phyloP scores from a whole-genome alignment of 2,329 filamentous ascomycete species.

The Fulvia fulva region DNA sequence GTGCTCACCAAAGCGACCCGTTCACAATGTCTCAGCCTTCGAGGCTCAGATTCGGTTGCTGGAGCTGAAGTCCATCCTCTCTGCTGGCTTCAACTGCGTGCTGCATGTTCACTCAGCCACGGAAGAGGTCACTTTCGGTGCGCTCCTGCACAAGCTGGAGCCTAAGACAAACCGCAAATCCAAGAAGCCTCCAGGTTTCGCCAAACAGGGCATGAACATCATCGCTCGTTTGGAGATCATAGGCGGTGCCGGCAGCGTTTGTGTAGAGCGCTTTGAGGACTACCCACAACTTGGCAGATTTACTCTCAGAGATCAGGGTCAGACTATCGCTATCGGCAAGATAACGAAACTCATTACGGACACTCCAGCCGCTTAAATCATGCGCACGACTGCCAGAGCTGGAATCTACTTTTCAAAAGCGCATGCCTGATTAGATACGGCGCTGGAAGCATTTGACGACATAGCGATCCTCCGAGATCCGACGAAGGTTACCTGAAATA shows the following conservation, averaged over 20 bases:
- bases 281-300: conserved; percentile 92
- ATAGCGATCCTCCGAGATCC: neutral
- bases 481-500: neutral
- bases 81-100: conserved; percentile 95
- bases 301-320: conserved; percentile 81
- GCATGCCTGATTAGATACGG: neutral
- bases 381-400: neutral
- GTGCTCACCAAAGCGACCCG: conserved; percentile 87
- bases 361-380: conserved; percentile 17
- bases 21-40: conserved; percentile 83
- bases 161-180: conserved; percentile 92
- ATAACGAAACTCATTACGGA: conserved; percentile 80
- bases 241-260: conserved; percentile 78
- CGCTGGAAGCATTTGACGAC: neutral
- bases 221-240: conserved; percentile 82
- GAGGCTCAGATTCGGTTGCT: conserved; percentile 96
- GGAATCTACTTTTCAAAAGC: neutral
- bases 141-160: conserved; percentile 87
- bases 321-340: conserved; percentile 99
- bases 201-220: conserved; percentile 75
- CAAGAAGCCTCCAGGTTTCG: conserved; percentile 88
- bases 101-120: conserved; percentile 96
- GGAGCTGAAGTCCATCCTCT: conserved; percentile 89
- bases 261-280: conserved; percentile 91
- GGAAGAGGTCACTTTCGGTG: conserved; percentile 90